A percentile compares a stretch with the other conserved stretches of the same genome.
Evolutionary conservation across 2,329 filamentous ascomycete genomes (phyloP).

Genomic region (Monosporascus sp.): DNA sequence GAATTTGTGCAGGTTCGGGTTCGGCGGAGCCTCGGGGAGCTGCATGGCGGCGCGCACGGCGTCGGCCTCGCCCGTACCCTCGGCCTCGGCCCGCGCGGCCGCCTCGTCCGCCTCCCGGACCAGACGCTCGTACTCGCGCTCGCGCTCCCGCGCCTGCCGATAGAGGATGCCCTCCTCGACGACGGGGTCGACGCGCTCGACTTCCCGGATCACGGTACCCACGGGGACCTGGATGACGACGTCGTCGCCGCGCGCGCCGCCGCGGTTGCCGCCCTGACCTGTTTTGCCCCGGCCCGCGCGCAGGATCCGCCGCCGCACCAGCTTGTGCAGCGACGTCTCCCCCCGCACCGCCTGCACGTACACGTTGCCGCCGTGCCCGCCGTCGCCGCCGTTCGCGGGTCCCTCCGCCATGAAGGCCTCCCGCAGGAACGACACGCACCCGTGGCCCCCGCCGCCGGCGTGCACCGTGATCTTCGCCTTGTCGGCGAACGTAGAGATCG

Average conservation of each 20-base stretch:
- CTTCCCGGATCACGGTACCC: conserved; percentile 82
- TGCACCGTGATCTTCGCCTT: conserved; percentile 72
- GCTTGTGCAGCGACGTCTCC: conserved; percentile 89
- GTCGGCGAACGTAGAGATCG: conserved; percentile 78
- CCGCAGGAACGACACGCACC: conserved; percentile 88
- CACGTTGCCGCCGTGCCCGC: conserved; percentile 83
- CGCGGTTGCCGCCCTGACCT: conserved; percentile 67
- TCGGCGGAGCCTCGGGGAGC: conserved; percentile 29
- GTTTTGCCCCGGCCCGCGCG: conserved; percentile 72
- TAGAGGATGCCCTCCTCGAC: conserved; percentile 50
- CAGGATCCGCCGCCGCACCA: conserved; percentile 70
- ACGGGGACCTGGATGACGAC: conserved; percentile 86
- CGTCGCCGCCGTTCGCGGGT: conserved; percentile 90
- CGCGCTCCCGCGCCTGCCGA: conserved; percentile 35
- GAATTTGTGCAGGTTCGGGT: conserved; percentile 64
- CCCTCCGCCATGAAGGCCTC: conserved; percentile 87
- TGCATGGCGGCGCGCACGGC: conserved; percentile 21
- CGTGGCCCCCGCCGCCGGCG: conserved; percentile 79
- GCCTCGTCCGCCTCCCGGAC: conserved; percentile 28
- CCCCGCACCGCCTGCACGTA: conserved; percentile 92
- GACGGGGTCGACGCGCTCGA: conserved; percentile 72
- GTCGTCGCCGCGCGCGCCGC: conserved; percentile 80
- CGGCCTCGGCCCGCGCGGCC: conserved; percentile 35
- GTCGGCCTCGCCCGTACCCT: conserved; percentile 23
- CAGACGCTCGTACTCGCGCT: conserved; percentile 25